Percentiles rank a stretch among this genome's conserved stretches.
phyloP scores from a whole-genome alignment of 208 protist genomes.

The Ichthyophonus hoferi region DNA sequence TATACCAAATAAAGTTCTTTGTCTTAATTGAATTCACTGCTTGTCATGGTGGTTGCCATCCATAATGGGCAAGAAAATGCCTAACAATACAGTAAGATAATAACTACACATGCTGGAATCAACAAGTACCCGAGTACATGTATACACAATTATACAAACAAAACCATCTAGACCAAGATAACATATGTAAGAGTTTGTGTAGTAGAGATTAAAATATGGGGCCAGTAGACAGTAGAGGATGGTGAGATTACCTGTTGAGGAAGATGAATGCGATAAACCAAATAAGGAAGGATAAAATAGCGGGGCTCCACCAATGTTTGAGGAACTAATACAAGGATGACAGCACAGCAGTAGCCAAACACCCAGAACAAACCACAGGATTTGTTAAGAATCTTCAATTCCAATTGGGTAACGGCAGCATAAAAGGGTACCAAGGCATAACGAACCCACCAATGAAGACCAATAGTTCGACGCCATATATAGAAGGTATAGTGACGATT shows the following conservation, averaged over 20 bases:
- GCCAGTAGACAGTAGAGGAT: background rate
- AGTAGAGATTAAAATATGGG: no score
- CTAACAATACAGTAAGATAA: no score
- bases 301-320: slow-evolving; percentile 40
- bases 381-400: background rate
- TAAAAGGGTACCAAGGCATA: slow-evolving; percentile 12
- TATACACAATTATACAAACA: no score
- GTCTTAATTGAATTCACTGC: no score
- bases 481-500: slow-evolving; percentile 54
- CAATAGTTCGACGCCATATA: slow-evolving; percentile 34
- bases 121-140: no score
- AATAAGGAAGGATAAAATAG: slow-evolving; percentile 40
- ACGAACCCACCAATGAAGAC: background rate
- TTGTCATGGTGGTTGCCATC: no score
- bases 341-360: background rate
- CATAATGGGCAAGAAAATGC: no score
- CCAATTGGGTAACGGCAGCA: background rate
- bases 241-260: background rate
- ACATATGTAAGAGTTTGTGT: no score
- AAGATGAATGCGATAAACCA: slow-evolving; percentile 34
- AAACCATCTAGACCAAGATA: no score
- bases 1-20: no score
- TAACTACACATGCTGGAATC: no score
- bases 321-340: slow-evolving; percentile 25
- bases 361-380: background rate